Conservation (phyloP, 495 filamentous ascomycete genomes). For the Xylaria bambusicola region DNA sequence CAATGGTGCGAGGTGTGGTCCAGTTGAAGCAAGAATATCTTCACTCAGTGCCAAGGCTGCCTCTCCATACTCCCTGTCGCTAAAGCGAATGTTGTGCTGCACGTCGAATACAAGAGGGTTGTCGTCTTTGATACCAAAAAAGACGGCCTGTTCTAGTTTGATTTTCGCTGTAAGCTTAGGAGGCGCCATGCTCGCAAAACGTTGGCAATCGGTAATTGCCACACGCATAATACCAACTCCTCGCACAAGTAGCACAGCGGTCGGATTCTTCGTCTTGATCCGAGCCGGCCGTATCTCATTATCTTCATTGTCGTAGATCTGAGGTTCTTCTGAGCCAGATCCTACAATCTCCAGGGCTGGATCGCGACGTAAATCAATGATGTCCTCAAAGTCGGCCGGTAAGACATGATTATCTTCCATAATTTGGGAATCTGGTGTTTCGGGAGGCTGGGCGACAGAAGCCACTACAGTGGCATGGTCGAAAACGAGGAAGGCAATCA, state of each 20-base stretch:
- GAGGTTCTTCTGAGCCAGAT: constrained; percentile 60
- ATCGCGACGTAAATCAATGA: constrained; percentile 75
- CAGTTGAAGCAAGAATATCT: constrained; percentile 77
- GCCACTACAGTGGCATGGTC: constrained; percentile 73
- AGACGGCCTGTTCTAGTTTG: constrained; percentile 92
- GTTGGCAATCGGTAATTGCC: constrained; percentile 55
- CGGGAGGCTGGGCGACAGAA: constrained; percentile 62
- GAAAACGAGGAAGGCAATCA: constrained; percentile 82
- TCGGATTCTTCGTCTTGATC: constrained; percentile 59
- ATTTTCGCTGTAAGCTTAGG: constrained; percentile 72
- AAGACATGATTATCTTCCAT: constrained; percentile 61
- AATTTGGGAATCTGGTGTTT: constrained; percentile 69
- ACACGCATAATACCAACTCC: constrained; percentile 81
- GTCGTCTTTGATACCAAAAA: constrained; percentile 76
- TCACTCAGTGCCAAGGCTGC: constrained; percentile 77
- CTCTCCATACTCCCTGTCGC: constrained; percentile 66
- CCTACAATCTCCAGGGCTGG: constrained; percentile 60
- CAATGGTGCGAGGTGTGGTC: constrained; percentile 67
- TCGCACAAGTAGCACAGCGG: constrained; percentile 72
- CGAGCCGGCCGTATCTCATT: constrained; percentile 50
- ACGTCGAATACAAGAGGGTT: constrained; percentile 80
- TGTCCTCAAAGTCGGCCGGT: constrained; percentile 74
- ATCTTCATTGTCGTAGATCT: constrained; percentile 34
- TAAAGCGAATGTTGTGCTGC: constrained; percentile 62
- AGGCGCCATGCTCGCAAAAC: constrained; percentile 49